These are phyloP conservation scores for Hansenula sp. DNA, from an alignment of 1,139 yeast genomes.

Conservation along the genomic window DNA sequence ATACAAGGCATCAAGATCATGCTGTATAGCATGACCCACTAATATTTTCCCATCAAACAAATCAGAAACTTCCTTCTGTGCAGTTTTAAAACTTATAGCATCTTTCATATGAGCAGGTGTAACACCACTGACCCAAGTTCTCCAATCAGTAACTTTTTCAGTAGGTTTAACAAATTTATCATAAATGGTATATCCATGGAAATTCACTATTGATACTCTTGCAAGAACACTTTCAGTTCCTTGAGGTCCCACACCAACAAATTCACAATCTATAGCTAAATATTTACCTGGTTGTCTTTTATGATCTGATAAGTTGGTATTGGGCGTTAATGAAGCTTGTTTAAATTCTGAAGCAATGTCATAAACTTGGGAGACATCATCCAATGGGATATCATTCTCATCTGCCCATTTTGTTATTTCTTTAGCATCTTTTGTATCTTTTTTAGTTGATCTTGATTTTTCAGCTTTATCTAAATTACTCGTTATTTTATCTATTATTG, in stretches of 20 bases:
- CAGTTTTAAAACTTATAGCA: slow-evolving; percentile 64
- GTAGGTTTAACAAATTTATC: slow-evolving; percentile 75
- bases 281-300: slow-evolving; percentile 53
- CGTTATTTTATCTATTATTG: slow-evolving; percentile 15
- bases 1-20: slow-evolving; percentile 67
- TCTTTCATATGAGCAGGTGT: slow-evolving; percentile 60
- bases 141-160: slow-evolving; percentile 80
- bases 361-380: slow-evolving; percentile 12
- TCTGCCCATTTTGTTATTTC: slow-evolving; percentile 14
- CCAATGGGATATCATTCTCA: slow-evolving; percentile 17
- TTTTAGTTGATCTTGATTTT: too few relatives aligned
- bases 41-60: slow-evolving; percentile 47
- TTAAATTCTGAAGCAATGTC: slow-evolving; percentile 3
- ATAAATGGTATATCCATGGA: slow-evolving; percentile 63
- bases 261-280: slow-evolving; percentile 88
- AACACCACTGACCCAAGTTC: slow-evolving; percentile 94
- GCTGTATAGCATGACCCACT: slow-evolving; percentile 82
- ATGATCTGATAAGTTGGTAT: slow-evolving; percentile 7
- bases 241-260: slow-evolving; percentile 83
- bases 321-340: slow-evolving; percentile 8
- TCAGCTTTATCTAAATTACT: slow-evolving; percentile 9
- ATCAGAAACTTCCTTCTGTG: slow-evolving; percentile 52
- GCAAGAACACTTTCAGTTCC: slow-evolving; percentile 74
- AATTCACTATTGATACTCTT: slow-evolving; percentile 82
- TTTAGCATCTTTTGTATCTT: slow-evolving; percentile 3